These are phyloP conservation scores for Setaria italica DNA, from an alignment of 202 grass and related monocot species.

Conservation along the genomic window DNA sequence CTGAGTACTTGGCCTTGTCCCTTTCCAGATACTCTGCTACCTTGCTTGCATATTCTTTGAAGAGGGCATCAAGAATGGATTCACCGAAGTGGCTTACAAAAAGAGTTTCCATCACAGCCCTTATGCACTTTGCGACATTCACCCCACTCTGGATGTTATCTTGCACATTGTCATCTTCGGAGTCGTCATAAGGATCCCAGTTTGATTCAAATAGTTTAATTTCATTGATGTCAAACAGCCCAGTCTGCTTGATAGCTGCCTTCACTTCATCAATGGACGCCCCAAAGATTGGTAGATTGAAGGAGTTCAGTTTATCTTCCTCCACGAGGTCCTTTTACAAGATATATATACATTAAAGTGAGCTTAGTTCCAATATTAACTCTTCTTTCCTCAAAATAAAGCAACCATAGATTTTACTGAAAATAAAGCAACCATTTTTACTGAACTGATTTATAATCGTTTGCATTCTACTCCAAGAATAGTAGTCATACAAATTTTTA, in stretches of 20 bases:
- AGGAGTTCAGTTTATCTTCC: conserved; percentile 17
- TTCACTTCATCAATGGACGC: conserved; percentile 38
- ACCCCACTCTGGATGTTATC: conserved; percentile 11
- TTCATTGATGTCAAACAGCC: conserved; percentile 5
- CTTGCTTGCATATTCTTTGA: conserved; percentile 21
- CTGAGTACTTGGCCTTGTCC: conserved; percentile 30
- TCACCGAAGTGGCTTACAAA: conserved; percentile 51
- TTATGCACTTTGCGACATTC: conserved; percentile 22
- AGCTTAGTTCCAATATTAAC: neutral
- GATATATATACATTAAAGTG: neutral
- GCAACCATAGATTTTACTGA: neutral
- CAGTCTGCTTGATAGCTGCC: neutral
- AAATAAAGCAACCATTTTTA: neutral
- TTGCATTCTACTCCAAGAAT: neutral
- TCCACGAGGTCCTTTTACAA: neutral
- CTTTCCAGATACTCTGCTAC: conserved; percentile 9
- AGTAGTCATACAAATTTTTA: neutral
- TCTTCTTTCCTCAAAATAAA: neutral
- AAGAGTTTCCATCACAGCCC: conserved; percentile 49
- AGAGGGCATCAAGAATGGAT: conserved; percentile 46
- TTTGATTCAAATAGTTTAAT: conserved; percentile 15
- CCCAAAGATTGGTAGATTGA: conserved; percentile 33
- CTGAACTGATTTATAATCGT: neutral
- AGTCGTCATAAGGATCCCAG: conserved; percentile 32
- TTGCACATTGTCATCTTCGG: neutral